Evolutionary conservation across 306 rosid genomes (phyloP).

Genomic region (Castanea mollissima): DNA sequence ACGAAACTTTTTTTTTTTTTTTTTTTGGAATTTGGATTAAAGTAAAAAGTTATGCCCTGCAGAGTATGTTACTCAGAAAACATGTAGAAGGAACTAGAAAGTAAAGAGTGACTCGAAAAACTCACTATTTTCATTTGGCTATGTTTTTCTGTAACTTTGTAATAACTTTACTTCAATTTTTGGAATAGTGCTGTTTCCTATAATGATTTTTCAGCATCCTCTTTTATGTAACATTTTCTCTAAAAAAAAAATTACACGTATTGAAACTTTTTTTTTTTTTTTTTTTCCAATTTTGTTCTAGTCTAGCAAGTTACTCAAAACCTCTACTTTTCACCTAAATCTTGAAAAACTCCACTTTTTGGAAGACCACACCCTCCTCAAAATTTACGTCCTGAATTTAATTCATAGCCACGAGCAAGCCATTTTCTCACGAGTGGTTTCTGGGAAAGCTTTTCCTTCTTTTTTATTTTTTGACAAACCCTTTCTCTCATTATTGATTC

Average conservation of each 20-base stretch:
- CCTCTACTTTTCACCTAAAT: conserved; percentile 24
- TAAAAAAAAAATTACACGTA: neutral
- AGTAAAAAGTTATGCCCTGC: too few relatives aligned
- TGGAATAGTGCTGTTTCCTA: conserved; percentile 1
- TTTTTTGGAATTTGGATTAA: too few relatives aligned
- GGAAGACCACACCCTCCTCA: conserved; percentile 37
- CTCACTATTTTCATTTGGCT: too few relatives aligned
- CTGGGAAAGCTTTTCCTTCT: neutral
- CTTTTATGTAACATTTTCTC: conserved; percentile 17
- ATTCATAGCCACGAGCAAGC: conserved; percentile 10
- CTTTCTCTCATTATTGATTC: neutral
- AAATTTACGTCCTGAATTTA: conserved; percentile 6
- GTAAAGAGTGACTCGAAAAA: neutral
- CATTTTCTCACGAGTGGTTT: conserved; percentile 18
- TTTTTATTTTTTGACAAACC: neutral
- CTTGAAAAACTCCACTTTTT: conserved; percentile 35
- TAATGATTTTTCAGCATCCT: conserved; percentile 12
- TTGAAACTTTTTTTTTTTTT: neutral
- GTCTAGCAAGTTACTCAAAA: conserved; percentile 9
- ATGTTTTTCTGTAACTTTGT: too few relatives aligned
- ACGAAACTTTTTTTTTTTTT: too few relatives aligned
- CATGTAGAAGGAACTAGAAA: neutral
- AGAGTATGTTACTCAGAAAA: too few relatives aligned
- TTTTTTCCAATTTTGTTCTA: neutral
- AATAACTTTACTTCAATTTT: too few relatives aligned